phyloP scores from a whole-genome alignment of 2,329 filamentous ascomycete species.

The Fusarium euwallaceae region DNA sequence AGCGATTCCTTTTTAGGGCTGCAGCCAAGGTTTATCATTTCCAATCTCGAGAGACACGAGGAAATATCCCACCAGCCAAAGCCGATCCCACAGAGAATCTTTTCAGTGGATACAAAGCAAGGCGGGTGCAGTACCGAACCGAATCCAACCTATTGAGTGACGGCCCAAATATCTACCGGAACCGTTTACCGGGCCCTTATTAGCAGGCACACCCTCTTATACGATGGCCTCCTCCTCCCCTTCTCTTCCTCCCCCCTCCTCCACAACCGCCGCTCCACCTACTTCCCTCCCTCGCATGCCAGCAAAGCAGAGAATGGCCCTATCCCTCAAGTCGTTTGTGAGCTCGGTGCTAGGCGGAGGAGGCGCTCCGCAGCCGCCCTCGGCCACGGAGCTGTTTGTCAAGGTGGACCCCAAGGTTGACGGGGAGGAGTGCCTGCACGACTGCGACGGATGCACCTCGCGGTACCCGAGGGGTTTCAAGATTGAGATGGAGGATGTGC shows the following conservation, averaged over 20 bases:
- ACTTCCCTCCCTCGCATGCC: constrained; percentile 47
- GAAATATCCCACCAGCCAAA: constrained; percentile 5
- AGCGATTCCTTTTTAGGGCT: constrained; percentile 5
- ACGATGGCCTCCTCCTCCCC: constrained; percentile 17
- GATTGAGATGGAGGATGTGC: constrained; percentile 80
- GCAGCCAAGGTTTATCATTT: neutral
- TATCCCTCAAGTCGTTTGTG: constrained; percentile 53
- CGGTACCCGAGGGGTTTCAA: constrained; percentile 79
- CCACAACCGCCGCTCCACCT: constrained; percentile 28
- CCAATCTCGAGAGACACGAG: neutral
- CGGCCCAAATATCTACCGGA: constrained; percentile 36
- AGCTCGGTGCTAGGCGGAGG: constrained; percentile 48
- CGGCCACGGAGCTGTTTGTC: constrained; percentile 72
- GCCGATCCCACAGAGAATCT: constrained; percentile 1
- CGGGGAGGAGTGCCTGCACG: constrained; percentile 88
- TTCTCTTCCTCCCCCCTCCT: neutral
- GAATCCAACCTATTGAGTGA: constrained; percentile 20
- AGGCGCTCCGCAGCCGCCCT: constrained; percentile 42
- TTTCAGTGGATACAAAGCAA: constrained; percentile 20
- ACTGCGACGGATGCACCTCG: constrained; percentile 85
- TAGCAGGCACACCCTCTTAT: constrained; percentile 17
- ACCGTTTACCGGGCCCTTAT: neutral
- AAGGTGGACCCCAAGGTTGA: constrained; percentile 81
- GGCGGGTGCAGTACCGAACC: constrained; percentile 14
- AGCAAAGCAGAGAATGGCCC: constrained; percentile 58